Evolutionary conservation across 768 basidiomycete species (phyloP).

Genomic region (Thelephora ganbajun): DNA sequence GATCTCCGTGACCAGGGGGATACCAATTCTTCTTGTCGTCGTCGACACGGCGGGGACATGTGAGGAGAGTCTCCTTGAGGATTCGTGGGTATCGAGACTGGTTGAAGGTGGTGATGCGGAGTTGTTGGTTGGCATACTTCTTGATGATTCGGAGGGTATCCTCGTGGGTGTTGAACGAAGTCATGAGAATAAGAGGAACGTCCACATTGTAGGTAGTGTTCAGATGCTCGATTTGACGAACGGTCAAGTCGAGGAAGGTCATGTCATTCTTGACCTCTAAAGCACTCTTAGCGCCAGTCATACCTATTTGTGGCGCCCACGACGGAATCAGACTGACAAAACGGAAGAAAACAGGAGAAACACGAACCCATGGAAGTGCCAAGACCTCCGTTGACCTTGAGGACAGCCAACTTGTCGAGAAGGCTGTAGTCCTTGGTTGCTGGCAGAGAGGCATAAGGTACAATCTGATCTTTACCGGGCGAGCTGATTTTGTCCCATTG

Average conservation of each 20-base stretch:
- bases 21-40: slow-evolving; percentile 92
- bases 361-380: slow-evolving; percentile 76
- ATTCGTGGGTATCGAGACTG: slow-evolving; percentile 93
- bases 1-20: slow-evolving; percentile 93
- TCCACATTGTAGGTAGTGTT: slow-evolving; percentile 76
- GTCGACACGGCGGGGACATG: slow-evolving; percentile 61
- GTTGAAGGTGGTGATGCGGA: slow-evolving; percentile 86
- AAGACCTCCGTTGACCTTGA: slow-evolving; percentile 91
- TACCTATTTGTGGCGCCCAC: slow-evolving; percentile 29
- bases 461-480: slow-evolving; percentile 74
- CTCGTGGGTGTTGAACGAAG: slow-evolving; percentile 96
- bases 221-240: slow-evolving; percentile 92
- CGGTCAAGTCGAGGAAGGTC: slow-evolving; percentile 92
- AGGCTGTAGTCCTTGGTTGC: slow-evolving; percentile 41
- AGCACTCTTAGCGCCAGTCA: slow-evolving; percentile 82
- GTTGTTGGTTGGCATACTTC: slow-evolving; percentile 90
- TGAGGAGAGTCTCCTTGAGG: slow-evolving; percentile 77
- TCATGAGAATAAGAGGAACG: slow-evolving; percentile 97
- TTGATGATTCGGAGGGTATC: slow-evolving; percentile 94
- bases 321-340: not conserved
- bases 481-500: slow-evolving; percentile 49
- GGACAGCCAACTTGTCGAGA: slow-evolving; percentile 86
- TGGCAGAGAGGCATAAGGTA: slow-evolving; percentile 66
- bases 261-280: slow-evolving; percentile 96
- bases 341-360: not conserved